Evolutionary conservation across 148 eudicot species (phyloP), one percentile per base, ranked within the genome.

Genomic region (Polygonum aviculare): DNA sequence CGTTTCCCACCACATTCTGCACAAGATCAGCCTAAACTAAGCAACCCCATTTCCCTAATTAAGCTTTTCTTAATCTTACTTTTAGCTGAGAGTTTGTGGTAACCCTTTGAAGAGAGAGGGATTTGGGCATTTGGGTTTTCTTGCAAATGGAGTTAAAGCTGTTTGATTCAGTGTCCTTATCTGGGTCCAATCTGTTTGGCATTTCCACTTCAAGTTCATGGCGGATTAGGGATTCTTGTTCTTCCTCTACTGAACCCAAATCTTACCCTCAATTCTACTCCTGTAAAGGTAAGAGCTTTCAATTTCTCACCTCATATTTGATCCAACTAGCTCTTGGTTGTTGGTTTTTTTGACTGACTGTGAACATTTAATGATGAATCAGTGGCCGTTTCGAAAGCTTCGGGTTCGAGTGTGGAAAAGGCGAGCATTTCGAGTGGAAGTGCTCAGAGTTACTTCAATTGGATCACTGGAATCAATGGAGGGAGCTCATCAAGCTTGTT

Each of bases 401-500:
- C 82, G 55, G 82, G 75, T 70, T 81, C 87, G 60, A 77, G 80
- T 18, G 80, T 80, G 57, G 69, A 75, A 7, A 80, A 79, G 75
- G 73, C 80, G 41, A 74, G 80, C n/a, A 78, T 72, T 71, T 79
- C 90, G 75, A 73, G 39, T 75, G 81, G 89, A 72, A 79, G 77
- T 59, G 71, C 81, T 36, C 82, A 33, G 82, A 83, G 77, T 72
- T 79, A 78, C 38, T 77, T 81, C 59, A 81, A 62, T 57, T 65
- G 72, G 54, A 80, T 89, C 33, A 82, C 86, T 82, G 87, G 86
- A 72, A 79, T 76, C 36, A 90, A 85, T 80, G 87, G 81, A 12
- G 74, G 83, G 47, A 74, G 59, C 51, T 84, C 89, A 76, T 47
- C 52, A 14, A 80, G 74, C 55, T 26, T 79, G 44, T 82, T 81